These are phyloP conservation scores for Tardiomyces depauwii DNA, from an alignment of 1,139 yeast genomes.

Conservation along the genomic window DNA sequence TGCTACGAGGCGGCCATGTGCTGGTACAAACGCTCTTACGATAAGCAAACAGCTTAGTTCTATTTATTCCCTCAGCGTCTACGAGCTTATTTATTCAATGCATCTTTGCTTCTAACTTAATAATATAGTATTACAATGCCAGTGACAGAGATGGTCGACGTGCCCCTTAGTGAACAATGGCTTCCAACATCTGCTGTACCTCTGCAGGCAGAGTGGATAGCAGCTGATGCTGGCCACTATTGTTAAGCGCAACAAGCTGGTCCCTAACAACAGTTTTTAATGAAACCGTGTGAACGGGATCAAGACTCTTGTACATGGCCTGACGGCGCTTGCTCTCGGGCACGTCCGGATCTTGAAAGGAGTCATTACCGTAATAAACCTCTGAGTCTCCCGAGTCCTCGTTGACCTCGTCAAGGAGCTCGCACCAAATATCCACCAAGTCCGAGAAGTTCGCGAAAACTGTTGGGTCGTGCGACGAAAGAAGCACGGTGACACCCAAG, in stretches of 20 bases:
- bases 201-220: not conserved
- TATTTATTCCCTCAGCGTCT: too few relatives aligned
- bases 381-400: constrained; percentile 31
- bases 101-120: too few relatives aligned
- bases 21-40: constrained; percentile 12
- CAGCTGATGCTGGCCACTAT: not conserved
- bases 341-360: constrained; percentile 14
- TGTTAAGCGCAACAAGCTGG: not conserved
- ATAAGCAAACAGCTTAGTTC: not conserved
- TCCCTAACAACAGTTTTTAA: constrained; percentile 22
- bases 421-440: constrained; percentile 43
- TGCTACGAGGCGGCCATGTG: constrained; percentile 48
- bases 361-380: constrained; percentile 17
- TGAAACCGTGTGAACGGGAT: constrained; percentile 50
- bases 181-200: not conserved
- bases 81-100: too few relatives aligned
- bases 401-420: constrained; percentile 55
- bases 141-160: too few relatives aligned
- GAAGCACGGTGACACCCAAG: constrained; percentile 44
- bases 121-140: too few relatives aligned
- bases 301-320: constrained; percentile 22
- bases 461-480: constrained; percentile 24
- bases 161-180: not conserved
- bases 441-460: constrained; percentile 24
- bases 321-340: constrained; percentile 13